Percentiles rank a stretch among this genome's conserved stretches.
Evolutionary conservation across 2,329 filamentous ascomycete species (phyloP).

Genomic region (Stachybotrys chlorohalonatus): DNA sequence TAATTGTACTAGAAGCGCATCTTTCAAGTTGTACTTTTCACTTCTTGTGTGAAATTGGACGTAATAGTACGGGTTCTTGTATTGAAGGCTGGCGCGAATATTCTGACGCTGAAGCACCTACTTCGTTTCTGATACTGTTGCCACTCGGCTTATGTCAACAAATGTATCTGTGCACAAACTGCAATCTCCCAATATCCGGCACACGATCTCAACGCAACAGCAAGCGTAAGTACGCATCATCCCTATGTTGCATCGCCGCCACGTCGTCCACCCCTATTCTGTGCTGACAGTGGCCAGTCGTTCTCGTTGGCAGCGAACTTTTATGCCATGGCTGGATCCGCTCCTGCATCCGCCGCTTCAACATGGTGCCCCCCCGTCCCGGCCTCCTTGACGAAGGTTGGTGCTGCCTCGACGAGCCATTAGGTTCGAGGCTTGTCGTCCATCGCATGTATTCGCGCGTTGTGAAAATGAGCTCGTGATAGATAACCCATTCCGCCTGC

Average conservation of each 20-base stretch:
- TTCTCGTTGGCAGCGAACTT: conserved; percentile 77
- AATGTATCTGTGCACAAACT: too few relatives aligned
- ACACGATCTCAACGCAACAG: too few relatives aligned
- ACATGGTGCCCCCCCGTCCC: conserved; percentile 65
- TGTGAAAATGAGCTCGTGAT: conserved; percentile 82
- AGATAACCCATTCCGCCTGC: conserved; percentile 92
- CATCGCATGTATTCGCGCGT: conserved; percentile 98
- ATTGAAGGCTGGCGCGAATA: too few relatives aligned
- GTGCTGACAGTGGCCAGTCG: conserved; percentile 87
- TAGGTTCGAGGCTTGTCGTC: conserved; percentile 88
- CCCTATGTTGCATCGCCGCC: conserved; percentile 91
- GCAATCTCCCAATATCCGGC: too few relatives aligned
- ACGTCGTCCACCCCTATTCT: conserved; percentile 73
- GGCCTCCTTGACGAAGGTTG: conserved; percentile 97
- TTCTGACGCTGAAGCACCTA: too few relatives aligned
- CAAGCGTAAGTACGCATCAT: conserved; percentile 19
- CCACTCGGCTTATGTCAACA: too few relatives aligned
- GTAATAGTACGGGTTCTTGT: too few relatives aligned
- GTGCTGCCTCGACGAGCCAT: conserved; percentile 89
- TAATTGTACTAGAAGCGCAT: too few relatives aligned
- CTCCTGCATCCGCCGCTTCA: conserved; percentile 88
- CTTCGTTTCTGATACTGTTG: too few relatives aligned
- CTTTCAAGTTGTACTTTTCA: too few relatives aligned
- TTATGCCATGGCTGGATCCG: conserved; percentile 93
- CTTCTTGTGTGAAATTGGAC: too few relatives aligned